phyloP scores from a whole-genome alignment of 169 alveolate genomes.

The Eimeria sp. region DNA sequence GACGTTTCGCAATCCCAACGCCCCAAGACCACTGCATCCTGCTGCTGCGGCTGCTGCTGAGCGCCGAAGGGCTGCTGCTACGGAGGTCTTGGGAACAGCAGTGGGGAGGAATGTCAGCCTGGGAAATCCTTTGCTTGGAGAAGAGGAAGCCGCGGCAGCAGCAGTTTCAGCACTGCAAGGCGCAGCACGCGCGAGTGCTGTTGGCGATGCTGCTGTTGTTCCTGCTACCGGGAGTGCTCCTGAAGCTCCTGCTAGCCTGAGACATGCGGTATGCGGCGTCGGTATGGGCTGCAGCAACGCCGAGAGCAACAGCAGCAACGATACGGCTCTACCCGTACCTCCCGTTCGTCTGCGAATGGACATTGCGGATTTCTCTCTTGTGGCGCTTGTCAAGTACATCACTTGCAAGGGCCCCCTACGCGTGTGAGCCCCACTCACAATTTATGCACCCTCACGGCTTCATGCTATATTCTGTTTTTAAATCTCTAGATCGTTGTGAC shows the following conservation, averaged over 20 bases:
- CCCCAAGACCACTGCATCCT: conserved; percentile 28
- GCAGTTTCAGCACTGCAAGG: not conserved
- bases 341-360: conserved; percentile 79
- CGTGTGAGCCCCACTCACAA: conserved; percentile 12
- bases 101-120: not conserved
- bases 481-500: not conserved
- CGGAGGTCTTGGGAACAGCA: not conserved
- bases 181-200: not conserved
- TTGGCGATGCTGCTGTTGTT: not conserved
- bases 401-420: conserved; percentile 49
- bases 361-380: conserved; percentile 64
- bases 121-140: not conserved
- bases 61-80: conserved; percentile 9
- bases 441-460: not conserved
- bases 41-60: conserved; percentile 54
- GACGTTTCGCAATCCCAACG: conserved; percentile 57
- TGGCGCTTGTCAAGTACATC: conserved; percentile 68
- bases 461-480: too few species aligned
- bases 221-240: not conserved
- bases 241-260: not conserved
- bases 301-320: not conserved
- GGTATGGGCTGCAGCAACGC: not conserved
- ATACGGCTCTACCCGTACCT: conserved; percentile 20
- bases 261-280: not conserved
- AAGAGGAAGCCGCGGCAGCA: not conserved